Base-by-base conservation (phyloP, 2,329 filamentous ascomycete species). In the Colletotrichum tofieldiae region DNA sequence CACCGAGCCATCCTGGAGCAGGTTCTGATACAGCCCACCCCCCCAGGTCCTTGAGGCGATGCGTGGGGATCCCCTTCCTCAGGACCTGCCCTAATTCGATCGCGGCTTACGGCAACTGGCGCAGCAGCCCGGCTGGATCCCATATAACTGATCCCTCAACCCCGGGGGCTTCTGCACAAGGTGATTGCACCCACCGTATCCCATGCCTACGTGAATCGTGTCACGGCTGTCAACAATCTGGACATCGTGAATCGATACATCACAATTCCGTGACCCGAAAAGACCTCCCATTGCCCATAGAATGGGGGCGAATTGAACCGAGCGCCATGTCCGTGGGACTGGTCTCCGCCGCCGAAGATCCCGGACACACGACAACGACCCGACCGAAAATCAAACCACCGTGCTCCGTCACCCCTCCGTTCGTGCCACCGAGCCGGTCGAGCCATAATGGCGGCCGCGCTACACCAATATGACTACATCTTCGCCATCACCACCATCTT, bases 401-500 rank as follows among this genome's bases (percentile, higher is more conserved):
- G 65, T 60, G 23, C 51, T 14, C 37, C 60, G 23, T n/a, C 7
- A n/a, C 11, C 43, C 35, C 32, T 20, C 45, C 32, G 12, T 37
- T 45, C 1, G 26, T 12, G 20, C 20, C 20, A 9, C 47, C 26
- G 37, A 35, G 35, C 49, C 63, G 9, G 41, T 20, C 39, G 29
- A 62, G 67, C 61, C 58, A 61, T 47, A 56, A 83, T 83, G 82
- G 77, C 81, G 39, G 76, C 74, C 20, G 64, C 7, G 39, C 79
- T 90, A 65, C 82, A 83, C 69, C 85, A 92, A 76, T 92, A 87
- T 75, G 86, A 90, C 80, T 92, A 91, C 79, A 83, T 92, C 73
- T 89, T 92, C 76, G 90, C 89, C 76, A 86, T 92, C 67, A 89
- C 88, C 81, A 89, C 88, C 64, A 86, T 92, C 71, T 92, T 92